These are phyloP conservation scores for Viola odorata DNA, from an alignment of 345 rosid species.

Conservation along the genomic window DNA sequence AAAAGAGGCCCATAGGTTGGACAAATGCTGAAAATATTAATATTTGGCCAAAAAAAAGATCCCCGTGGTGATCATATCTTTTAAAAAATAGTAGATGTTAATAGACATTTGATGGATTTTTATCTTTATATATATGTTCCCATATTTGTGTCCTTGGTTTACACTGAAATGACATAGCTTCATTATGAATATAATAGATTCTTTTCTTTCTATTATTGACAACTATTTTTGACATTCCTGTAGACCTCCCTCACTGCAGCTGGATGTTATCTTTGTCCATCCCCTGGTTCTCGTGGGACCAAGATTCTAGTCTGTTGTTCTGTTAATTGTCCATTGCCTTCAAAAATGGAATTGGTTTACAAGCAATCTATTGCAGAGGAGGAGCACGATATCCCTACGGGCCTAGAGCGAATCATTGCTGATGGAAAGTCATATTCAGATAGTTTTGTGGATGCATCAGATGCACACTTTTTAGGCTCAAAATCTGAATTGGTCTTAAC, in stretches of 20 bases:
- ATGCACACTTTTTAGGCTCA: conserved; percentile 40
- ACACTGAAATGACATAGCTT: not conserved
- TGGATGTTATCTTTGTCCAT: conserved; percentile 91
- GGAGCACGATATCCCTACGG: conserved; percentile 18
- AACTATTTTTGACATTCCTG: conserved; percentile 17
- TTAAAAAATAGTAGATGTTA: not conserved
- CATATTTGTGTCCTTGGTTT: not conserved
- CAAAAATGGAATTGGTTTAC: conserved; percentile 37
- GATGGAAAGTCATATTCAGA: conserved; percentile 38
- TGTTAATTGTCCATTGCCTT: conserved; percentile 51
- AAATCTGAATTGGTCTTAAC: conserved; percentile 47
- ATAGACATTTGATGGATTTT: not conserved
- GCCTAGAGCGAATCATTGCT: conserved; percentile 37
- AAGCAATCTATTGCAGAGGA: conserved; percentile 22
- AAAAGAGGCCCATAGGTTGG: too few species aligned
- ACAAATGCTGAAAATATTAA: too few species aligned
- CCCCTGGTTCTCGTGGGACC: conserved; percentile 79
- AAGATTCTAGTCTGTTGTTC: conserved; percentile 74
- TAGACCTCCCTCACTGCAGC: conserved; percentile 88
- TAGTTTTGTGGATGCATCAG: conserved; percentile 28
- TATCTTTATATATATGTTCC: not conserved
- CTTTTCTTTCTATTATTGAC: not conserved
- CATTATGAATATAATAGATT: not conserved
- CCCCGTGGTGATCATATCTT: too few species aligned
- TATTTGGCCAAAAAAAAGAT: too few species aligned